phyloP scores from a whole-genome alignment of 1,284 basidiomycete species.

The Cystobasidium slooffiae region DNA sequence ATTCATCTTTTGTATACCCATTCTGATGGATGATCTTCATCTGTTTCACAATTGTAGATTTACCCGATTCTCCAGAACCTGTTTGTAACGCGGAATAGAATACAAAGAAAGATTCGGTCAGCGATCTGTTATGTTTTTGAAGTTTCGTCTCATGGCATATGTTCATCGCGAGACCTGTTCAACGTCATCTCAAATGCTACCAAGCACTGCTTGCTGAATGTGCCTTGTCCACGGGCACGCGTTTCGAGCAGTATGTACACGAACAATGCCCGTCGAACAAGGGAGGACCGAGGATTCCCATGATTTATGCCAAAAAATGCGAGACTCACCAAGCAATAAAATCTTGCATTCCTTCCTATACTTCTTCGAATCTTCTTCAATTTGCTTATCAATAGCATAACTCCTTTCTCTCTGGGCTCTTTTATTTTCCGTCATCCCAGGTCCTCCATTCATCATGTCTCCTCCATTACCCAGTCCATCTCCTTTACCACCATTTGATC shows the following conservation, averaged over 20 bases:
- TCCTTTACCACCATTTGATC: neutral
- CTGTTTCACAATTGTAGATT: constrained; percentile 96
- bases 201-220: too few species aligned
- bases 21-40: constrained; percentile 99
- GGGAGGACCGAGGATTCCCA: too few species aligned
- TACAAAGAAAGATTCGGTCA: too few species aligned
- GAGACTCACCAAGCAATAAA: constrained; percentile 74
- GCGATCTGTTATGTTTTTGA: too few species aligned
- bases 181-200: too few species aligned
- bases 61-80: constrained; percentile 86
- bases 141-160: too few species aligned
- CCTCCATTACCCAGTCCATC: neutral
- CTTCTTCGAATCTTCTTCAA: constrained; percentile 64
- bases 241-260: too few species aligned
- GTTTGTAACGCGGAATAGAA: neutral
- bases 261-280: too few species aligned
- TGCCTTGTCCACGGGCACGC: too few species aligned
- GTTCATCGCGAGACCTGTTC: too few species aligned
- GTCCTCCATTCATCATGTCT: too few species aligned
- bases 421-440: constrained; percentile 22
- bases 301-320: too few species aligned
- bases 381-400: constrained; percentile 61
- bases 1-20: constrained; percentile 82
- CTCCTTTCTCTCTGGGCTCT: constrained; percentile 34
- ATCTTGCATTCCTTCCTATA: constrained; percentile 95